These are phyloP conservation scores for Tulasnella sp. DNA, from an alignment of 768 basidiomycete species.

Conservation along the genomic window DNA sequence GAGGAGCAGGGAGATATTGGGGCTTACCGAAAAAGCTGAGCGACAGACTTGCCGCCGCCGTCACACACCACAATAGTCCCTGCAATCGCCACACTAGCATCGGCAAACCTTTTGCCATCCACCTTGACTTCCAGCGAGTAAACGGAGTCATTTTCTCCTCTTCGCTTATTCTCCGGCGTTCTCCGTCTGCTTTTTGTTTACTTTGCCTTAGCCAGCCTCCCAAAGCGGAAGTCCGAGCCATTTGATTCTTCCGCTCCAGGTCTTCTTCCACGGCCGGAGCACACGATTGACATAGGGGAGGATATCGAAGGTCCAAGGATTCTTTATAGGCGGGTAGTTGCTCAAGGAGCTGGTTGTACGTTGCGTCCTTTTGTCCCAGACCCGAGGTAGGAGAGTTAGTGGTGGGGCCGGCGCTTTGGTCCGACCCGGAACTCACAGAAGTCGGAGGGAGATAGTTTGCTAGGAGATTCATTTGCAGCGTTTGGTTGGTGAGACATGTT, in stretches of 20 bases:
- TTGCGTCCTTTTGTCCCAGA: conserved; percentile 45
- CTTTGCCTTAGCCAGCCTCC: conserved; percentile 57
- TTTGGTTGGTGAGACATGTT: conserved; percentile 86
- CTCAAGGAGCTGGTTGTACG: conserved; percentile 51
- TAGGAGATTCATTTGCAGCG: conserved; percentile 71
- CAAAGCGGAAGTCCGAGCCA: conserved; percentile 69
- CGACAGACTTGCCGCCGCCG: conserved; percentile 32
- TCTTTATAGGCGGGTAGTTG: conserved; percentile 59
- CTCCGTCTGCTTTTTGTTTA: conserved; percentile 34
- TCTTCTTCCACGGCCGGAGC: conserved; percentile 71
- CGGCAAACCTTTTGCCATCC: conserved; percentile 23
- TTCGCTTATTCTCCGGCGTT: conserved; percentile 36
- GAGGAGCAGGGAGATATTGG: conserved; percentile 20
- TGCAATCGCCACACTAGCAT: conserved; percentile 56
- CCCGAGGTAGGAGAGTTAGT: background rate
- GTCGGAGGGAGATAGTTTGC: conserved; percentile 78
- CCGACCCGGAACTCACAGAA: conserved; percentile 39
- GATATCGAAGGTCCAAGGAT: conserved; percentile 71
- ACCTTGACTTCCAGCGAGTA: conserved; percentile 18
- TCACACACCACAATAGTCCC: conserved; percentile 52
- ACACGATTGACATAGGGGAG: conserved; percentile 71
- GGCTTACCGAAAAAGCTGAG: conserved; percentile 39
- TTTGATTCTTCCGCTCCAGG: conserved; percentile 63
- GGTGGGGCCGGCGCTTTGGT: background rate
- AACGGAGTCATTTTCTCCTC: conserved; percentile 34